Evolutionary conservation across 2,329 filamentous ascomycete species (phyloP), one percentile per base, ranked within the genome.

Genomic region (Myriangium duriaei): DNA sequence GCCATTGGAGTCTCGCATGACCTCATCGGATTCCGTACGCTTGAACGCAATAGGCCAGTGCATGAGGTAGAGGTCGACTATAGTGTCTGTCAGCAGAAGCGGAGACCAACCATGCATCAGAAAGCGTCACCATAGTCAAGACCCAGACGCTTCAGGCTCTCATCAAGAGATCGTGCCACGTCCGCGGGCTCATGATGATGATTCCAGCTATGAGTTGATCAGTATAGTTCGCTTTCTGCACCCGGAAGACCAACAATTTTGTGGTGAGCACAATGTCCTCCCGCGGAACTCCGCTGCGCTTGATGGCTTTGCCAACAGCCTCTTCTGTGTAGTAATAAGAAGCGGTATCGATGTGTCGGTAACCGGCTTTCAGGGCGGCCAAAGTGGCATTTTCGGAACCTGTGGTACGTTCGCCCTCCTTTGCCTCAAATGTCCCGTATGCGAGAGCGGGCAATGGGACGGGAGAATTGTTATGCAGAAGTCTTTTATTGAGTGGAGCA

Each of bases 121-220:
- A 9, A n/a, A 12, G 32, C 3, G 3, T 15, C 4, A 35, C 33
- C 21, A 41, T 58, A 57, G 43, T 57, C 54, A 21, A 50, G 40
- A 36, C 49, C 46, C 18, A 58, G 47, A 39, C 53, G 53, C 30
- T 55, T 47, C 14, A 58, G 47, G 31, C 53, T 56, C 49, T 45
- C 56, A 30, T 56, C 33, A 30, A 58, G 41, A 32, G 51, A 54
- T 49, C 51, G 54, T 45, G 56, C 49, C 21, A 59, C 56, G 37
- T 56, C 51, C 26, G 54, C 54, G 5, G 53, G 53, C 45, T 54
- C 60, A 53, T 67, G 64, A 36, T 68, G 59, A 52, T 69, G 63
- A 51, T 68, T 67, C 66, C 66, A 69, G 45, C 69, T 65, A 55
- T 69, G 69, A 47, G 65, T 68, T 51, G 55, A 60, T 26, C 13